phyloP scores from a whole-genome alignment of 2,329 filamentous ascomycete species.

The Fusarium acutatum region DNA sequence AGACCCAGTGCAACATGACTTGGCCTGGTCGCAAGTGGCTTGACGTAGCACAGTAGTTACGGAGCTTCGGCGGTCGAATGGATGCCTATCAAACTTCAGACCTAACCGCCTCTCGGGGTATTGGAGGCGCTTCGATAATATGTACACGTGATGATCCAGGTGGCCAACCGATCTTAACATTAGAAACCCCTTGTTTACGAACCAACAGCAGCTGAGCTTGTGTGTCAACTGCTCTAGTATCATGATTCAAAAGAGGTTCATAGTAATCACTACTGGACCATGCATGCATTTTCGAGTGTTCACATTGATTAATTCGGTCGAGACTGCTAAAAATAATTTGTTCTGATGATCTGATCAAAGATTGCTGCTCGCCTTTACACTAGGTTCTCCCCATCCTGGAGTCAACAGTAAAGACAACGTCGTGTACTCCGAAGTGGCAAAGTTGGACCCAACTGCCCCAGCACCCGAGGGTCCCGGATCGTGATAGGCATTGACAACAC shows the following conservation, averaged over 20 bases:
- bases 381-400: not conserved
- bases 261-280: accelerated
- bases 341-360: not conserved
- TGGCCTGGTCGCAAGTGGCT: not conserved
- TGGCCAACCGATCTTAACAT: accelerated
- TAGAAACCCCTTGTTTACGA: accelerated
- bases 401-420: not conserved
- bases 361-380: not conserved
- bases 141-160: no score
- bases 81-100: not conserved
- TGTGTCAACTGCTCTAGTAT: not conserved
- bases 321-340: not conserved
- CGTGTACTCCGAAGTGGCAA: not conserved
- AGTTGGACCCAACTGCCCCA: not conserved
- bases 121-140: no score
- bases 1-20: not conserved
- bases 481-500: not conserved
- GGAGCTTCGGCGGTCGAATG: no score
- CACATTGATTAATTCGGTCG: no score
- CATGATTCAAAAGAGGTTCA: not conserved
- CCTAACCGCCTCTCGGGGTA: not conserved
- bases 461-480: not conserved
- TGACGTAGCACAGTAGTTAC: not conserved
- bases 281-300: not conserved
- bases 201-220: accelerated